Percentiles rank a stretch among this genome's conserved stretches.
Conservation (phyloP, 768 basidiomycete genomes). For the Pisolithus marmoratus region DNA sequence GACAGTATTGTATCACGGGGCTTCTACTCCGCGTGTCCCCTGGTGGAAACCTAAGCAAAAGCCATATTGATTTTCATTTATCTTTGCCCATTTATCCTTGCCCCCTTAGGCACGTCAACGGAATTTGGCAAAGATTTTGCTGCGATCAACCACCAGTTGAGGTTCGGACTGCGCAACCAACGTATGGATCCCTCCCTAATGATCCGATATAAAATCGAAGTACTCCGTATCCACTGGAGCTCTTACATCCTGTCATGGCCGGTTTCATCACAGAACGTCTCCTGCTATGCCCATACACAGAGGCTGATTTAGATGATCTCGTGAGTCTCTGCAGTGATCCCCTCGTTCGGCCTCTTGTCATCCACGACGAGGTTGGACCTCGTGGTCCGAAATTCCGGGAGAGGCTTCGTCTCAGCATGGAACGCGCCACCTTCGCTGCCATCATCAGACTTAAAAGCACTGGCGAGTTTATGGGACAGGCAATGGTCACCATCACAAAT, state of each 20-base stretch:
- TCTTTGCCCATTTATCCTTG: too few relatives aligned
- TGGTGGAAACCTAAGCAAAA: too few relatives aligned
- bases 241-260: constrained; percentile 8
- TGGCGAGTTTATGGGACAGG: constrained; percentile 29
- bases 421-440: constrained; percentile 21
- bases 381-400: constrained; percentile 13
- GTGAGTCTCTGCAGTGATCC: constrained; percentile 25
- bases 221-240: background rate
- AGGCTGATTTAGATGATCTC: constrained; percentile 28
- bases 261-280: constrained; percentile 28
- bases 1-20: too few relatives aligned
- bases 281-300: constrained; percentile 26
- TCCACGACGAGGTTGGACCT: constrained; percentile 11
- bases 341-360: constrained; percentile 18
- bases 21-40: too few relatives aligned
- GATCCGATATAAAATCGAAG: too few relatives aligned
- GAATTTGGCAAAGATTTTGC: too few relatives aligned
- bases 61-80: too few relatives aligned
- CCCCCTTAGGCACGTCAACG: too few relatives aligned
- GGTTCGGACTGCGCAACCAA: too few relatives aligned
- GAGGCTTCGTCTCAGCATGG: constrained; percentile 16
- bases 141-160: too few relatives aligned
- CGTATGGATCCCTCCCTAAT: too few relatives aligned
- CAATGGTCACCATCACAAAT: constrained; percentile 20
- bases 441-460: constrained; percentile 25